Evolutionary conservation across 2,329 filamentous ascomycete genomes (phyloP).

Genomic region (Exserohilum rostratum): DNA sequence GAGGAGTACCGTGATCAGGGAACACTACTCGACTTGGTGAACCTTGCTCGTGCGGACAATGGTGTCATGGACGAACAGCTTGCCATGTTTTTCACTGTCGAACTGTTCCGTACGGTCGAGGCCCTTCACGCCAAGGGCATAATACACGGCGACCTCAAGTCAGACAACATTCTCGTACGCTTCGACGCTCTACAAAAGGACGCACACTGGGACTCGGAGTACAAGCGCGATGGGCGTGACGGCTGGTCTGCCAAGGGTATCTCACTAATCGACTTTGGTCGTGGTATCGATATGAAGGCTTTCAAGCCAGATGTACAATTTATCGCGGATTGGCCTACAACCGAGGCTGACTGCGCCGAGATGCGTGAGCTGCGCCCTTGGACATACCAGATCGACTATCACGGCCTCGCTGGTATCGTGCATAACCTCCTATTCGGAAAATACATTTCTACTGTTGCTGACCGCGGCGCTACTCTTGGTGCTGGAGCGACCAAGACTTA

Average conservation of each 20-base stretch:
- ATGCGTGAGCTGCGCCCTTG: slow-evolving; percentile 93
- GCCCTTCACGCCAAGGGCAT: slow-evolving; percentile 79
- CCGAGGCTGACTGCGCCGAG: slow-evolving; percentile 87
- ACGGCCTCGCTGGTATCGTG: slow-evolving; percentile 85
- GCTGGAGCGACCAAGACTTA: slow-evolving; percentile 70
- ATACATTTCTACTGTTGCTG: slow-evolving; percentile 80
- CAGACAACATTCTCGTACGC: slow-evolving; percentile 91
- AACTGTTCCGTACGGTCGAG: slow-evolving; percentile 89
- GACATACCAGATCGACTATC: slow-evolving; percentile 98
- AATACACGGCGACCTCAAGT: slow-evolving; percentile 92
- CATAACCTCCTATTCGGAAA: slow-evolving; percentile 91
- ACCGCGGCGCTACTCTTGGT: slow-evolving; percentile 60
- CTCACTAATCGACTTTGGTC: slow-evolving; percentile 90
- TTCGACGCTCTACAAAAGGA: slow-evolving; percentile 63
- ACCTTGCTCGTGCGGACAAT: slow-evolving; percentile 75
- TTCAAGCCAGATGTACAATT: slow-evolving; percentile 82
- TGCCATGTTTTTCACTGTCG: slow-evolving; percentile 94
- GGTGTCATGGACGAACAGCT: slow-evolving; percentile 87
- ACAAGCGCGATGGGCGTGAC: slow-evolving; percentile 72
- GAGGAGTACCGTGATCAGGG: slow-evolving; percentile 88
- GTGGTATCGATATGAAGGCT: slow-evolving; percentile 88
- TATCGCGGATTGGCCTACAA: slow-evolving; percentile 93
- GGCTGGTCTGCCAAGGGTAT: slow-evolving; percentile 85
- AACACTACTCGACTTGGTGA: slow-evolving; percentile 92
- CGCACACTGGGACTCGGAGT: slow-evolving; percentile 65